Percentiles rank a stretch among this genome's conserved stretches.
Conservation (phyloP, 2,329 filamentous ascomycete species). For the Penicillium expansum region DNA sequence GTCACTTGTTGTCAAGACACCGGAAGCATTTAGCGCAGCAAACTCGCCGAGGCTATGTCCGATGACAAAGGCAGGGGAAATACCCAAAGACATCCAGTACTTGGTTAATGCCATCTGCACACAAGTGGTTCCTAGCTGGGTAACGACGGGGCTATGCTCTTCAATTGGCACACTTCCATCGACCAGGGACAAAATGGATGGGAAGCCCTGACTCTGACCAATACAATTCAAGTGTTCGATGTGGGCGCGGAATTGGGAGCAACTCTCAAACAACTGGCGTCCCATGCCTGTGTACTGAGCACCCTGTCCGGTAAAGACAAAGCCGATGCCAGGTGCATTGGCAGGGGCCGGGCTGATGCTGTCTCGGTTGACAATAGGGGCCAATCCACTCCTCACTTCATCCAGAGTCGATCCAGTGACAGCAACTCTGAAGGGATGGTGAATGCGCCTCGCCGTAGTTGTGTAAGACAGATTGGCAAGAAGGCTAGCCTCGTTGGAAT, state of each 20-base stretch:
- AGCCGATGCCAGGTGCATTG: slow-evolving; percentile 22
- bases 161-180: slow-evolving; percentile 24
- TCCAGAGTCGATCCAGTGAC: slow-evolving; percentile 25
- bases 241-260: slow-evolving; percentile 29
- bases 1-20: slow-evolving; percentile 37
- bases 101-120: slow-evolving; percentile 44
- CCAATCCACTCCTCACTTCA: slow-evolving; percentile 17
- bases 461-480: slow-evolving; percentile 63
- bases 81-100: slow-evolving; percentile 33
- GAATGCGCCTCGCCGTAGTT: slow-evolving; percentile 57
- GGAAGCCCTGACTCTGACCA: slow-evolving; percentile 29
- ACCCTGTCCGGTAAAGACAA: slow-evolving; percentile 41
- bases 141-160: slow-evolving; percentile 24
- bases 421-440: slow-evolving; percentile 38
- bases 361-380: slow-evolving; percentile 18
- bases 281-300: slow-evolving; percentile 38
- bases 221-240: slow-evolving; percentile 35
- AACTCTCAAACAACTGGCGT: slow-evolving; percentile 22
- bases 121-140: slow-evolving; percentile 42
- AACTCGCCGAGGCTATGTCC: slow-evolving; percentile 43
- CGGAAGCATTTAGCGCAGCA: slow-evolving; percentile 37
- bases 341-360: slow-evolving; percentile 20
- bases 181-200: slow-evolving; percentile 28
- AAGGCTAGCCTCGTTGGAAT: slow-evolving; percentile 40
- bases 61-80: slow-evolving; percentile 23